Percentiles rank a stretch among this genome's conserved stretches.
Conservation (phyloP, 208 protist genomes). For the Acanthamoeba polyphaga region DNA sequence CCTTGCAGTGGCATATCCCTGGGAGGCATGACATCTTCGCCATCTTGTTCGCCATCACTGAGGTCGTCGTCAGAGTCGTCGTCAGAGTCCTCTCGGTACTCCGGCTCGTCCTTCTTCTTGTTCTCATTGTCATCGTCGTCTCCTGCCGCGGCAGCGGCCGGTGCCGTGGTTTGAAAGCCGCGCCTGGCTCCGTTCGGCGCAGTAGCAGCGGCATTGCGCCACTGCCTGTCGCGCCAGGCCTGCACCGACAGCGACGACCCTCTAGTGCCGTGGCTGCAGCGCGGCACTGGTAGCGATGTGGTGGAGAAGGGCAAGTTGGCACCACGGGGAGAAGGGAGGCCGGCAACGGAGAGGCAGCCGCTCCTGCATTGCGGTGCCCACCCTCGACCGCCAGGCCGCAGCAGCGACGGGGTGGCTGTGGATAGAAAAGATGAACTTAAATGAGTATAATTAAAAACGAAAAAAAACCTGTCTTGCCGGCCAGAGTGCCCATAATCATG, state of each 20-base stretch:
- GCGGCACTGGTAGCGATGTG: too few species aligned
- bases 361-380: too few species aligned
- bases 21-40: neutral
- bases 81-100: constrained; percentile 26
- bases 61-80: neutral
- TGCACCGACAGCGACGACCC: neutral
- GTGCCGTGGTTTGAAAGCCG: neutral
- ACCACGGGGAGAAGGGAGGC: too few species aligned
- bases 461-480: too few species aligned
- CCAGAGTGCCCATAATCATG: neutral
- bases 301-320: neutral
- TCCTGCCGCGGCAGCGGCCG: neutral
- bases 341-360: too few species aligned
- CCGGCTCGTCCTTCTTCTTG: neutral
- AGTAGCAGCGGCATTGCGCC: neutral
- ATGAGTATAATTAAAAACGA: neutral
- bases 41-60: neutral
- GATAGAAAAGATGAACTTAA: neutral
- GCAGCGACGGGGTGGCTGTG: neutral
- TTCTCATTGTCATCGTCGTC: neutral
- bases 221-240: neutral
- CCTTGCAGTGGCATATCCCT: neutral
- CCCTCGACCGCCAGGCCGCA: too few species aligned
- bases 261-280: neutral
- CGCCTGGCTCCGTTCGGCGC: neutral